A percentile compares a stretch with the other conserved stretches of the same genome.
Evolutionary conservation across 352 stramenopile genomes (phyloP).

Genomic region (Phytophthora citricola): DNA sequence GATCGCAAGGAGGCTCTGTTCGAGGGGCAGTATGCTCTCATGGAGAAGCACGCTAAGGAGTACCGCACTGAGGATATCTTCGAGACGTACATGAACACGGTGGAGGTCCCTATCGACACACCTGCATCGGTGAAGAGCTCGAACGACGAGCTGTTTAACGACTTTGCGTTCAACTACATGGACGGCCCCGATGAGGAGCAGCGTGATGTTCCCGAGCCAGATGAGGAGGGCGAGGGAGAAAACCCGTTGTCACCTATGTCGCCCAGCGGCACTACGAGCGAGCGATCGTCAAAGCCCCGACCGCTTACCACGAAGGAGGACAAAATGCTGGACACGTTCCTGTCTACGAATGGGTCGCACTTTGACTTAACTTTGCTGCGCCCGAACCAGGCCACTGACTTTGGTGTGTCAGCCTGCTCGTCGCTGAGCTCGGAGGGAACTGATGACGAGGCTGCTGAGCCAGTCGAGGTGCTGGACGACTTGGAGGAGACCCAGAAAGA

Average conservation of each 20-base stretch:
- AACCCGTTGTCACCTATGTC: slow-evolving; percentile 34
- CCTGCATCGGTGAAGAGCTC: slow-evolving; percentile 80
- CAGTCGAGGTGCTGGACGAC: slow-evolving; percentile 37
- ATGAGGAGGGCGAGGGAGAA: slow-evolving; percentile 42
- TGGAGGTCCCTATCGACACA: slow-evolving; percentile 86
- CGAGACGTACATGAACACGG: slow-evolving; percentile 89
- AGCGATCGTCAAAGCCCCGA: slow-evolving; percentile 25
- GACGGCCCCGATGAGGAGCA: slow-evolving; percentile 64
- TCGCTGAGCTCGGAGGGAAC: slow-evolving; percentile 58
- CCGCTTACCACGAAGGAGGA: slow-evolving; percentile 32
- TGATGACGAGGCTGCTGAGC: slow-evolving; percentile 40
- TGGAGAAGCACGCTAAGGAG: slow-evolving; percentile 86
- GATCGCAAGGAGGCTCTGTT: slow-evolving; percentile 64
- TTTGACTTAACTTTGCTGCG: slow-evolving; percentile 82
- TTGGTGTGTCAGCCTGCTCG: slow-evolving; percentile 61
- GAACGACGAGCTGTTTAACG: slow-evolving; percentile 74
- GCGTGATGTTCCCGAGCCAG: slow-evolving; percentile 45
- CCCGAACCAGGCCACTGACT: slow-evolving; percentile 73
- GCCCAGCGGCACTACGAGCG: slow-evolving; percentile 26
- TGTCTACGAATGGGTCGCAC: slow-evolving; percentile 60
- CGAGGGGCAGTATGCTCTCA: slow-evolving; percentile 74
- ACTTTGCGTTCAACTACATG: slow-evolving; percentile 89
- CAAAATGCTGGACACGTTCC: slow-evolving; percentile 53
- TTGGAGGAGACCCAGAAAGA: slow-evolving; percentile 20
- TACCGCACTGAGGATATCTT: slow-evolving; percentile 84